Evolutionary conservation across 2,329 filamentous ascomycete species (phyloP), one percentile per base, ranked within the genome.

Genomic region (Epichloe elymi): DNA sequence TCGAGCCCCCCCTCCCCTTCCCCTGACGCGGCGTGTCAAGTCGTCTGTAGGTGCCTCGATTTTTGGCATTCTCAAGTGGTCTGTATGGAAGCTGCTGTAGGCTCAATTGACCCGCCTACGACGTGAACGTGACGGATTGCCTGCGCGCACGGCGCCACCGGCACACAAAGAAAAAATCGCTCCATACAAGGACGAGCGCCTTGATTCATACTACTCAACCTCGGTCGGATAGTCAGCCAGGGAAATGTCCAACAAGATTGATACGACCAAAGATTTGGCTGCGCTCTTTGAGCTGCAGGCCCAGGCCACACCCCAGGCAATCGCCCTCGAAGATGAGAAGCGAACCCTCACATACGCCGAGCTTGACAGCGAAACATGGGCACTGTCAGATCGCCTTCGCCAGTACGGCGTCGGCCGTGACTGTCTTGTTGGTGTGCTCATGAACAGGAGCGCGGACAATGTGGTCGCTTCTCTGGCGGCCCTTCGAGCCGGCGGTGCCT

Each of bases 401-500:
- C 66, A 70, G 50, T 75, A 83, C 67, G 83, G 85, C 42, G 85
- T 90, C 50, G 76, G 79, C 51, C 82, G 85, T 53, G 85, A 91
- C 65, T 76, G 74, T 57, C 74, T 88, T 17, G 86, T 90, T 35
- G 86, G 86, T 49, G 81, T 91, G 41, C 74, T 90, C 49, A 75
- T 90, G 61, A 82, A 80, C 51, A 80, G 86, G 50, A 87, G 84
- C 63, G 84, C 85, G 46, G 78, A 88, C 67, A 88, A 90, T 66
- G 83, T 91, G 54, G 82, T 90, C 65, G 82, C 85, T 15, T 88
- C 83, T 61, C 72, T 91, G 49, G 86, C 86, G 26, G 80, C 84
- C n/a, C 75, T 90, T 39, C 80, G 84, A 53, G 86, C 86, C 2
- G 86, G 86, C 48, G 86, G 86, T 50, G 86, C 86, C 2, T 91